phyloP scores from a whole-genome alignment of 768 basidiomycete genomes.

The Phaeotremella fagi region DNA sequence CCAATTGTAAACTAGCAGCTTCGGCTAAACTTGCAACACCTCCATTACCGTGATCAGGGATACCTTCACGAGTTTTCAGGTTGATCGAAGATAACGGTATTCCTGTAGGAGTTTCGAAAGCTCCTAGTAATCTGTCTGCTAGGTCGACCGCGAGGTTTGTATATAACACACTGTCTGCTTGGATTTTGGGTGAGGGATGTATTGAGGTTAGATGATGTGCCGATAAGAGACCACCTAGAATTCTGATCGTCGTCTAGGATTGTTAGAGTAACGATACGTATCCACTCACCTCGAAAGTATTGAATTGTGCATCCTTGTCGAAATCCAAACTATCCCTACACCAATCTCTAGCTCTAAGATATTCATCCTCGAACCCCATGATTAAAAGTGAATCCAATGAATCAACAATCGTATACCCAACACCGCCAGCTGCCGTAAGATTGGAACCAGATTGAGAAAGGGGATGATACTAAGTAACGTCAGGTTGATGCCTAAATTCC shows the following conservation, averaged over 20 bases:
- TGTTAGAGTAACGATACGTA: neutral
- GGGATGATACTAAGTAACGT: constrained; percentile 67
- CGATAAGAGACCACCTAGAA: constrained; percentile 83
- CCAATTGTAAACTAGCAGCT: constrained; percentile 81
- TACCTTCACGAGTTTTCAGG: constrained; percentile 59
- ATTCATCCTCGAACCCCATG: constrained; percentile 77
- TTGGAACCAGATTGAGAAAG: constrained; percentile 69
- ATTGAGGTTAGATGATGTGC: constrained; percentile 69
- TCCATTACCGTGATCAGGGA: constrained; percentile 58
- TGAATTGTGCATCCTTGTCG: constrained; percentile 71
- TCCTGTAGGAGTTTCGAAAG: constrained; percentile 74
- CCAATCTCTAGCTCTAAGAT: constrained; percentile 72
- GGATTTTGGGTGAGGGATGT: constrained; percentile 21
- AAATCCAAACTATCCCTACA: constrained; percentile 64
- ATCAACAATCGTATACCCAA: constrained; percentile 85
- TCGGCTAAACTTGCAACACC: constrained; percentile 75
- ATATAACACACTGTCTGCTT: constrained; percentile 59
- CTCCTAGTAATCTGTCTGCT: constrained; percentile 75
- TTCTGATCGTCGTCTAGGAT: constrained; percentile 77
- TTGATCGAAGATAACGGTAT: constrained; percentile 78
- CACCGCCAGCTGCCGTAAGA: constrained; percentile 65
- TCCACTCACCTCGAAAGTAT: constrained; percentile 85
- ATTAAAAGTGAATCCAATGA: constrained; percentile 81
- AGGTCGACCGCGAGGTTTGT: constrained; percentile 75
- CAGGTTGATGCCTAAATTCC: neutral